Evolutionary conservation across 768 basidiomycete species (phyloP), one percentile per base, ranked within the genome.

Genomic region (Podaxis carcinomalis): DNA sequence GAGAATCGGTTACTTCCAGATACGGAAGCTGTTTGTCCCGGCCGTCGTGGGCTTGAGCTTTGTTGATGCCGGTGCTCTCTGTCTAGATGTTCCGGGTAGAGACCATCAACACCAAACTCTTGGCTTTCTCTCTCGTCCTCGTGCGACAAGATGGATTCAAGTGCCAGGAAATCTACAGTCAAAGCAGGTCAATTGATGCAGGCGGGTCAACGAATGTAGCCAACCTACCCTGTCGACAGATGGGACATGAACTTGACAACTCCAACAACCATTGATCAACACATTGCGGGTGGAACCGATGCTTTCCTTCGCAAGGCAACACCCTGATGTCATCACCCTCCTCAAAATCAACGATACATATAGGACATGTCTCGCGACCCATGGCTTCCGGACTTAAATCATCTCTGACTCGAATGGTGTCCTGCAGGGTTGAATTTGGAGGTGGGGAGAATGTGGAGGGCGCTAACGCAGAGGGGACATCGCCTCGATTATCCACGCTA

Each of bases 251-350:
- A 61, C 88, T 88, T 1, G 94, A 95, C 27, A 96, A 79, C 67
- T 95, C 87, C 50, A 98, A 78, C 44, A 98, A 75, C 95, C 95
- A 96, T 36, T 89, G 92, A 73, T 96, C 95, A 59, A 96, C 94
- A 69, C 95, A 97, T 40, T 77, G 75, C 68, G 90, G 87, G 68
- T 98, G 95, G 77, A 96, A 98, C 61, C 83, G 80, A 70, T 98
- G 95, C 64, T 91, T 87, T 50, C 90, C 90, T 69, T 95, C 92
- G 73, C 95, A 98, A 1, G 95, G 95, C 51, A 98, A 74, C 42
- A 96, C 82, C 23, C 95, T 87, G 13, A 97, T 74, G 70, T 96
- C 92, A 67, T 98, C 95, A 1, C 94, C 95, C 63, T 92, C 89
- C 71, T 95, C 91, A 67, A 98, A 98, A 66, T 96, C 94, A 49